Base-by-base conservation (phyloP, 192 early-diverging fungal genomes). In the Umbelopsis vinacea region DNA sequence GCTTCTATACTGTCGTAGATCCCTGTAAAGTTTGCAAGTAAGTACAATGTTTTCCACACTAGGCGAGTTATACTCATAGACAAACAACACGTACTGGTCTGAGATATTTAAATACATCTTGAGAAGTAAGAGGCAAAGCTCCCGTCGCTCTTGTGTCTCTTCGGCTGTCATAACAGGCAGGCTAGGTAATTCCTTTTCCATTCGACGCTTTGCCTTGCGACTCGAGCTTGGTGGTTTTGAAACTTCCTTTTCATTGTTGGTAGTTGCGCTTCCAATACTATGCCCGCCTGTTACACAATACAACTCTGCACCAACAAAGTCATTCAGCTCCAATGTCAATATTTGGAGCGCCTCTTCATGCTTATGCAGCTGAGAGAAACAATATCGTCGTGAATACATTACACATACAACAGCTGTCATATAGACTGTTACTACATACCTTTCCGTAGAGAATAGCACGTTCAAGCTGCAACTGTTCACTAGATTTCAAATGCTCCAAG, bases 291-390 rank as follows among this genome's bases (percentile, higher is more conserved):
- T 82, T 11, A 85, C 73, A 67, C 87, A 89, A 60, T 82, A 84
- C 26, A 78, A 75, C 55, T 89, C 87, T 17, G 80, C 85, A 37
- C 82, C 87, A 37, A 79, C 69, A 78, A 82, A 86, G 66, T 89
- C 87, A n/a, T 71, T 77, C 43, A 87, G 26, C 15, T 79, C 76
- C 48, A 81, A 55, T 10, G 84, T 82, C 71, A 89, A 70, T 29
- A 83, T 79, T 55, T 74, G 23, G 7, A 89, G 71, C 43, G 82
- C 76, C 10, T 83, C 75, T 33, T 86, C 74, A 57, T 83, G 81
- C 35, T 79, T 72, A 22, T 52, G 60, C 35, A 84, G 63, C 87
- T 88, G 67, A 63, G 14, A 23, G 50, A 50, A 46, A 46, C 2
- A 47, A 63, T 12, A 68, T 6, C 47, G n/a, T 67, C 46, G 46